phyloP scores from a whole-genome alignment of 805 yeast species.

The Tetrapisispora arboricola region DNA sequence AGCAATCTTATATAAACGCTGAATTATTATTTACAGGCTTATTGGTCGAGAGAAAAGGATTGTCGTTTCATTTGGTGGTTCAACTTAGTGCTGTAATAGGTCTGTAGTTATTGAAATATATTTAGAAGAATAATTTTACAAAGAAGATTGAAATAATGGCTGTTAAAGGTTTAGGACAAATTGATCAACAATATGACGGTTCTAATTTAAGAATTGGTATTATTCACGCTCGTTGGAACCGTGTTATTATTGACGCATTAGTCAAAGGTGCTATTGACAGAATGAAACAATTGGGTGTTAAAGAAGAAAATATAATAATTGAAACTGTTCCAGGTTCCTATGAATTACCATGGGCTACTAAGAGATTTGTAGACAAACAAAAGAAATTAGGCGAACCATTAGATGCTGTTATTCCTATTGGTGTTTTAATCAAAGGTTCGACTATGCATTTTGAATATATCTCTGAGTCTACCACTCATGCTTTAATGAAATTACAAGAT shows the following conservation, averaged over 20 bases:
- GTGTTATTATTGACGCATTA: constrained; percentile 60
- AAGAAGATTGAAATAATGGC: constrained; percentile 61
- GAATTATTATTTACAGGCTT: no score
- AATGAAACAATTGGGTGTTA: constrained; percentile 56
- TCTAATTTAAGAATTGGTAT: constrained; percentile 66
- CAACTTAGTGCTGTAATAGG: no score
- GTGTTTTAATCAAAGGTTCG: constrained; percentile 89
- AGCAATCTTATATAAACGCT: no score
- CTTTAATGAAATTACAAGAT: constrained; percentile 73
- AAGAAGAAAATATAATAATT: constrained; percentile 61
- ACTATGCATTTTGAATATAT: constrained; percentile 98
- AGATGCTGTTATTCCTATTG: constrained; percentile 89
- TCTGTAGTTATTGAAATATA: not conserved
- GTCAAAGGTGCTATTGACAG: constrained; percentile 65
- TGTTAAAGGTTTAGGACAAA: constrained; percentile 67
- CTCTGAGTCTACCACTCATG: constrained; percentile 79
- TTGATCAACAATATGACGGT: constrained; percentile 63
- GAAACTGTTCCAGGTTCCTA: constrained; percentile 92
- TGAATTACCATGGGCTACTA: constrained; percentile 81
- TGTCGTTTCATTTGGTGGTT: no score
- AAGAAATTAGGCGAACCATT: constrained; percentile 36
- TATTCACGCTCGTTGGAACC: constrained; percentile 95
- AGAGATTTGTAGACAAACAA: constrained; percentile 39
- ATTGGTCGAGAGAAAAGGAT: no score
- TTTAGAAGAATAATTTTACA: not conserved